Evolutionary conservation across 768 basidiomycete genomes (phyloP).

Genomic region (Trametes cubensis): DNA sequence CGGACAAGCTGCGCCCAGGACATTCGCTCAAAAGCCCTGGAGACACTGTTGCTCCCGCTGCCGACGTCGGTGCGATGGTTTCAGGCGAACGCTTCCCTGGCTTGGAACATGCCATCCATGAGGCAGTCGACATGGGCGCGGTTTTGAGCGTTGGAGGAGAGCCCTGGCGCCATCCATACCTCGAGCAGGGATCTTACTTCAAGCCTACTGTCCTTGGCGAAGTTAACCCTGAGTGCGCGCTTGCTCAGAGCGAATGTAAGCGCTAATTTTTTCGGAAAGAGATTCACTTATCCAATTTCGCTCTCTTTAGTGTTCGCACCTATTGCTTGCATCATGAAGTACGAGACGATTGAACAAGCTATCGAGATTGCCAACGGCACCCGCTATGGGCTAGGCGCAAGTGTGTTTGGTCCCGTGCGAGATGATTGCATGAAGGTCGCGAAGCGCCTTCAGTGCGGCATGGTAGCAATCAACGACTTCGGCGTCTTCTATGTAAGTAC

Average conservation of each 20-base stretch:
- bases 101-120: slow-evolving; percentile 67
- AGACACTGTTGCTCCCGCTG: slow-evolving; percentile 69
- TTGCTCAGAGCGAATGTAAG: slow-evolving; percentile 81
- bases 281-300: neutral
- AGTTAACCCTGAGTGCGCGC: slow-evolving; percentile 67
- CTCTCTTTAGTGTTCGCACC: slow-evolving; percentile 81
- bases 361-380: slow-evolving; percentile 88
- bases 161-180: slow-evolving; percentile 64
- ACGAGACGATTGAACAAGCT: slow-evolving; percentile 82
- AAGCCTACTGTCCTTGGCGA: slow-evolving; percentile 84
- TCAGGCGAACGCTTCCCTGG: slow-evolving; percentile 67
- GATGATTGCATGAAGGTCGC: slow-evolving; percentile 79
- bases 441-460: slow-evolving; percentile 83
- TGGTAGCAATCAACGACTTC: slow-evolving; percentile 98
- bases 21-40: slow-evolving; percentile 68
- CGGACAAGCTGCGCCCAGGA: slow-evolving; percentile 72
- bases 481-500: slow-evolving; percentile 79
- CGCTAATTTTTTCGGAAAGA: slow-evolving; percentile 17
- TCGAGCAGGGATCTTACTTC: slow-evolving; percentile 81
- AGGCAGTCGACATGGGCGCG: slow-evolving; percentile 73
- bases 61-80: slow-evolving; percentile 92
- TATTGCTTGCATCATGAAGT: slow-evolving; percentile 83
- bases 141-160: slow-evolving; percentile 63
- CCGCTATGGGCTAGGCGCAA: slow-evolving; percentile 88
- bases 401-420: slow-evolving; percentile 90